Conservation (phyloP, 2,329 filamentous ascomycete genomes). For the Cryphonectria radicalis region DNA sequence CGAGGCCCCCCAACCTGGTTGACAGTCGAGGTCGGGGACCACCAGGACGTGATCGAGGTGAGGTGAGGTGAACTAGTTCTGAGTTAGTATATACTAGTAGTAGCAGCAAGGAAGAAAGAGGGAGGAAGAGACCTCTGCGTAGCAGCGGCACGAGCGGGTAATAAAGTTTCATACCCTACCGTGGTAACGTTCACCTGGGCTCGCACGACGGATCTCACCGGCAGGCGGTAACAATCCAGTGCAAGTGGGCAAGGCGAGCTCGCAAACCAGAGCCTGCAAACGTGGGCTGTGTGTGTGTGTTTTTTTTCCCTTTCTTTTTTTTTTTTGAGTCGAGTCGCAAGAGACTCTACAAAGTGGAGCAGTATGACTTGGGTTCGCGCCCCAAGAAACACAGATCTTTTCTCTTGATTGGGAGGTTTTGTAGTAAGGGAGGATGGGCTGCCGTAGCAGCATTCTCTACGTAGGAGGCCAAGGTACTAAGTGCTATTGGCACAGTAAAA, state of each 20-base stretch:
- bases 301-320: too few relatives aligned
- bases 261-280: constrained; percentile 21
- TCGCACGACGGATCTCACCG: constrained; percentile 6
- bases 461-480: background rate
- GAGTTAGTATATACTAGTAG: background rate
- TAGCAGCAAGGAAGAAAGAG: background rate
- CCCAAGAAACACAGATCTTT: background rate
- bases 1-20: background rate
- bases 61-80: background rate
- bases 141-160: constrained; percentile 7
- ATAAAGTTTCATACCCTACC: background rate
- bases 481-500: background rate
- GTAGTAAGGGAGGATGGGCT: background rate
- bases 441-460: background rate
- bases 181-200: constrained; percentile 15
- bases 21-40: background rate
- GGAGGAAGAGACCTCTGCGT: background rate
- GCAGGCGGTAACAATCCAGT: constrained; percentile 3
- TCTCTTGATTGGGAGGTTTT: background rate
- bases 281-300: constrained; percentile 10
- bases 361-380: background rate
- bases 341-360: constrained; percentile 5
- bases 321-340: constrained; percentile 13
- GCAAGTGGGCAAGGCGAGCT: background rate
- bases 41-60: background rate